These are phyloP conservation scores for Trapa bicornis DNA, from an alignment of 345 rosid species.

Conservation along the genomic window DNA sequence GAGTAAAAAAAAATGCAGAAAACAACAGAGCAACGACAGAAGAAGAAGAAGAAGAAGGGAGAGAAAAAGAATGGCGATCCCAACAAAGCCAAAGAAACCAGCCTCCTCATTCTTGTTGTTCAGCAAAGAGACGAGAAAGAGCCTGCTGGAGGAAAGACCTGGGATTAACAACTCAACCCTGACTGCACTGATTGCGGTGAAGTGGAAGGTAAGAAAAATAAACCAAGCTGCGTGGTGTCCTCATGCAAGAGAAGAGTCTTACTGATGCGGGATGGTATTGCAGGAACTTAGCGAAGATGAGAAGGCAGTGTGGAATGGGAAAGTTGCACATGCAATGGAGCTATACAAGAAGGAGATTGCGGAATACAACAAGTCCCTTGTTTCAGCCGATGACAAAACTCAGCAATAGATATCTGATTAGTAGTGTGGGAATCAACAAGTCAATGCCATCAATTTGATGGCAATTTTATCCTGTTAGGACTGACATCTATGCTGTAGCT, in stretches of 20 bases:
- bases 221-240: neutral
- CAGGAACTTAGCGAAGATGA: conserved; percentile 84
- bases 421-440: too few relatives aligned
- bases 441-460: too few relatives aligned
- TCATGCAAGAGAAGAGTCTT: neutral
- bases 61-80: conserved; percentile 46
- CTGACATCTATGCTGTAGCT: too few relatives aligned
- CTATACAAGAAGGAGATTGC: conserved; percentile 69
- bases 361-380: conserved; percentile 40
- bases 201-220: conserved; percentile 49
- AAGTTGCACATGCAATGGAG: conserved; percentile 69
- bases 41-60: conserved; percentile 50
- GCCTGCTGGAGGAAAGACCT: conserved; percentile 44
- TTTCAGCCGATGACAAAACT: conserved; percentile 5
- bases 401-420: conserved; percentile 3
- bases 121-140: conserved; percentile 71
- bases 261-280: neutral
- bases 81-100: conserved; percentile 86
- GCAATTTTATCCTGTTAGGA: too few relatives aligned
- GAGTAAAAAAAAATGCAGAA: conserved; percentile 35
- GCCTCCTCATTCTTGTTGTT: conserved; percentile 75
- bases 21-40: conserved; percentile 44
- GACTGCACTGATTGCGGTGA: conserved; percentile 58
- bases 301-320: conserved; percentile 51
- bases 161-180: conserved; percentile 57